Evolutionary conservation across 768 basidiomycete genomes (phyloP).

Genomic region (Lentinula guzmanii): DNA sequence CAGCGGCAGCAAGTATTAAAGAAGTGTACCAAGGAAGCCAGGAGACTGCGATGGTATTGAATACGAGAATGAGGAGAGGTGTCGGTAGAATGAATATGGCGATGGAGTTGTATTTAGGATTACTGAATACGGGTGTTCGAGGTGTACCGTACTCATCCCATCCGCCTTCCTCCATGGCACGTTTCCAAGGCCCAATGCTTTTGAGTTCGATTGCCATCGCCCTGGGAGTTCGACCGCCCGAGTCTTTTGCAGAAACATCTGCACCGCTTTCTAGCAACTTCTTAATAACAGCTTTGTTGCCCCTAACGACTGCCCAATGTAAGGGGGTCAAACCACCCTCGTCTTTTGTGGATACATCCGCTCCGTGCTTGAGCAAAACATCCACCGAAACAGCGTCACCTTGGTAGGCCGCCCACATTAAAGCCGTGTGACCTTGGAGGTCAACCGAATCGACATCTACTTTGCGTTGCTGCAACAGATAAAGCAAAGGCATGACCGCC

Average conservation of each 20-base stretch:
- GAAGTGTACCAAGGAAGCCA: constrained; percentile 85
- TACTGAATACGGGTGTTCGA: constrained; percentile 58
- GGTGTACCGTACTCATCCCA: constrained; percentile 70
- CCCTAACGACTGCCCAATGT: constrained; percentile 97
- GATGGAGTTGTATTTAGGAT: constrained; percentile 79
- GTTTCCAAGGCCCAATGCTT: constrained; percentile 83
- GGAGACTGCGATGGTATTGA: constrained; percentile 66
- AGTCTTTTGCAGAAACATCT: constrained; percentile 70
- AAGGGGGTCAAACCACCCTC: constrained; percentile 81
- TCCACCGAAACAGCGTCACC: constrained; percentile 96
- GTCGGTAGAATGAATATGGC: constrained; percentile 76
- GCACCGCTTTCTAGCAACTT: constrained; percentile 82
- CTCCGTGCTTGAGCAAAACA: constrained; percentile 81
- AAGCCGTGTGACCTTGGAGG: constrained; percentile 84
- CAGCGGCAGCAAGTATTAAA: constrained; percentile 72
- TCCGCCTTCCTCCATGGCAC: constrained; percentile 84
- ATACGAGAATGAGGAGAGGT: constrained; percentile 76
- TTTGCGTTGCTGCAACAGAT: constrained; percentile 81
- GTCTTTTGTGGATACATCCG: constrained; percentile 71
- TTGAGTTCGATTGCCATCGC: constrained; percentile 96
- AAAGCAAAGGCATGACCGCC: constrained; percentile 90
- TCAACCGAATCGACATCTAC: constrained; percentile 89
- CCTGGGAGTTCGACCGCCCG: constrained; percentile 77
- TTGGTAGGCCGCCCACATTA: constrained; percentile 99
- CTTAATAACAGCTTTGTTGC: constrained; percentile 83